Base-by-base conservation (phyloP, 345 rosid genomes). In the Gossypium mustelinum region DNA sequence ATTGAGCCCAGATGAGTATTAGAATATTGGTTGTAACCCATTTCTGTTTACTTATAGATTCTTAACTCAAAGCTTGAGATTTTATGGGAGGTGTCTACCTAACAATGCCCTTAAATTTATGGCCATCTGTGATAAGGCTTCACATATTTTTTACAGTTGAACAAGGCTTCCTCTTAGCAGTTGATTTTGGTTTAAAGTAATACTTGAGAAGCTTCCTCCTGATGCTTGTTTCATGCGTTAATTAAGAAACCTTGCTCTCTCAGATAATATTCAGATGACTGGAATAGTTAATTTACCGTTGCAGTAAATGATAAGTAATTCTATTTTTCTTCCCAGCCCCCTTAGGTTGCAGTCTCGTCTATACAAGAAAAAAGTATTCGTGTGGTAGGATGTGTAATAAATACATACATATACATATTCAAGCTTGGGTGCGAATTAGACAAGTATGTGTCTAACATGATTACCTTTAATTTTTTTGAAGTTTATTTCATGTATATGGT, bases 1-100 rank as follows among this genome's bases (percentile, higher is more conserved):
- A 78, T 59, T 83, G 66, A 85, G 27, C 51, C 34, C 73, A 43
- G 45, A 70, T 48, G 79, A 66, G 79, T 16, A 47, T 16, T 48
- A 11, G 1, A 3, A 47, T 22, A 61, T 8, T 58, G 72, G 20
- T 5, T 2, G 6, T 34, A 48, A 20, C 58, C 65, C 72, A 20
- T 75, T 69, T 66, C 29, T 72, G 41, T 58, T 56, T n/a, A 70
- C 48, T 54, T 11, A 52, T 0, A 55, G 10, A 11, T 54, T 54
- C 22, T 47, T 25, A 24, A 16, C 22, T 54, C 29, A 71, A 27
- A 55, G 6, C 17, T 34, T 41, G 11, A 71, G 62, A n/a, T 17
- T 34, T 18, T 8, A n/a, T 16, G 1, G n/a, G 50, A 11, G 22
- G 44, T 43, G 51, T 55, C 62, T 70, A 10, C 60, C 62, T 24